Evolutionary conservation across 192 early-diverging fungal genomes (phyloP).

Genomic region (Paraglomus occultum): DNA sequence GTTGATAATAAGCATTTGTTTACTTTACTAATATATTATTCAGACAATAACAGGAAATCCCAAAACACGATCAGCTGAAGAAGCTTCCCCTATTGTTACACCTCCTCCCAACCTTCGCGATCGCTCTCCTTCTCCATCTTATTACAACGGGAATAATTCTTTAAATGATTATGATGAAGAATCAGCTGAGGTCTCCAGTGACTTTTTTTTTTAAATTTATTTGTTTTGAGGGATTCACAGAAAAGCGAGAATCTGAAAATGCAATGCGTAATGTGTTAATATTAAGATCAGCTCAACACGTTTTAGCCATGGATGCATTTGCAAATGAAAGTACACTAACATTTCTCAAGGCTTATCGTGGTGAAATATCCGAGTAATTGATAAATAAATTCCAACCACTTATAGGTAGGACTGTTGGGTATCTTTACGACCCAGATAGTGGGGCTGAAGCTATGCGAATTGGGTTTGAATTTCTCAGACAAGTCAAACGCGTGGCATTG

Average conservation of each 20-base stretch:
- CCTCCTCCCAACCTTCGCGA: slow-evolving; percentile 4
- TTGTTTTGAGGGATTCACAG: too few species aligned
- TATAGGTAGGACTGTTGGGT: slow-evolving; percentile 8
- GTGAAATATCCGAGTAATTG: slow-evolving; percentile 6
- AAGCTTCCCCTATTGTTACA: background rate
- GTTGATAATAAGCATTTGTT: slow-evolving; percentile 14
- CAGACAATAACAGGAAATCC: slow-evolving; percentile 15
- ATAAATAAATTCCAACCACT: slow-evolving; percentile 13
- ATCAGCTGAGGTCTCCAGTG: slow-evolving; percentile 15
- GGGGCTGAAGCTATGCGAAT: slow-evolving; percentile 17
- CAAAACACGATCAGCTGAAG: slow-evolving; percentile 14
- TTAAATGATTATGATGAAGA: background rate
- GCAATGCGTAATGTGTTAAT: slow-evolving; percentile 3
- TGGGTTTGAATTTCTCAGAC: slow-evolving; percentile 5
- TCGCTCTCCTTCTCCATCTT: background rate
- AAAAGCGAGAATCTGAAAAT: slow-evolving; percentile 18
- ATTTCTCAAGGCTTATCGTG: slow-evolving; percentile 7
- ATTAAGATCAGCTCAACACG: slow-evolving; percentile 3
- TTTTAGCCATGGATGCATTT: slow-evolving; percentile 3
- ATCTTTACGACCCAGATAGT: slow-evolving; percentile 27
- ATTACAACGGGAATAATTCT: slow-evolving; percentile 10
- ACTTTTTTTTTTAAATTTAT: slow-evolving; percentile 17
- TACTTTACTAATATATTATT: slow-evolving; percentile 25
- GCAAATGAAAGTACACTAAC: slow-evolving; percentile 8
- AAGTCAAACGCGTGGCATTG: slow-evolving; percentile 12